Conservation (phyloP, 495 filamentous ascomycete genomes). For the Talaromyces thailandensis region DNA sequence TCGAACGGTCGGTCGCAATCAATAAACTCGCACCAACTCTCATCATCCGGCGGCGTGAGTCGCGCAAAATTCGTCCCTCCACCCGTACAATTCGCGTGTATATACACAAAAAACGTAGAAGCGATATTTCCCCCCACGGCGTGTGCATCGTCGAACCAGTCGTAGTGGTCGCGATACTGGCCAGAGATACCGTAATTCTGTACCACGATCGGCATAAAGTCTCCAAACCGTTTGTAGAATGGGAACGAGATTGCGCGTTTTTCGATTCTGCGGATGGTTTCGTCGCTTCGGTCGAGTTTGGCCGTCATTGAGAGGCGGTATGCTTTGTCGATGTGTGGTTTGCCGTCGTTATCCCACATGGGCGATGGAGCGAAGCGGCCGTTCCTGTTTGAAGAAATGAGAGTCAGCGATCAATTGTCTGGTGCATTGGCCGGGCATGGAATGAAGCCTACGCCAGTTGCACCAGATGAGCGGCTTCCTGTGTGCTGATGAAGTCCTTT, state of each 20-base stretch:
- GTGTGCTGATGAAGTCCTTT: neutral
- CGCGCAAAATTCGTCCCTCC: neutral
- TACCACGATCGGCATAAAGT: slow-evolving; percentile 2
- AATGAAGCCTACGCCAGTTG: slow-evolving; percentile 9
- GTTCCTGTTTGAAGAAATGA: neutral
- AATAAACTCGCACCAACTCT: slow-evolving; percentile 48
- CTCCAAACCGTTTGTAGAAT: neutral
- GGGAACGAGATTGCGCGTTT: neutral
- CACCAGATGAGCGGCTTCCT: neutral
- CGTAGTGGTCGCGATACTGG: slow-evolving; percentile 45
- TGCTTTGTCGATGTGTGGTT: slow-evolving; percentile 1
- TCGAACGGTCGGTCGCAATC: slow-evolving; percentile 46
- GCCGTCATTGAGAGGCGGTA: slow-evolving; percentile 1
- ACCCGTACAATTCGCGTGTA: neutral
- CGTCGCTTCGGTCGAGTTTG: neutral
- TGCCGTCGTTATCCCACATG: slow-evolving; percentile 1
- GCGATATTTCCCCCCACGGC: slow-evolving; percentile 2
- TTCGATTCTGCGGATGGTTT: neutral
- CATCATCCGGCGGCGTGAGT: neutral
- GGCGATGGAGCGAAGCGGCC: neutral
- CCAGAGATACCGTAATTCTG: slow-evolving; percentile 27
- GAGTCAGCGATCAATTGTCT: neutral
- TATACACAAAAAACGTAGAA: slow-evolving; percentile 2
- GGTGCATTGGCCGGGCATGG: neutral
- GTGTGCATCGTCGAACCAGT: slow-evolving; percentile 37